Evolutionary conservation across 2,329 filamentous ascomycete genomes (phyloP).

Genomic region (Penicillium frequentans): DNA sequence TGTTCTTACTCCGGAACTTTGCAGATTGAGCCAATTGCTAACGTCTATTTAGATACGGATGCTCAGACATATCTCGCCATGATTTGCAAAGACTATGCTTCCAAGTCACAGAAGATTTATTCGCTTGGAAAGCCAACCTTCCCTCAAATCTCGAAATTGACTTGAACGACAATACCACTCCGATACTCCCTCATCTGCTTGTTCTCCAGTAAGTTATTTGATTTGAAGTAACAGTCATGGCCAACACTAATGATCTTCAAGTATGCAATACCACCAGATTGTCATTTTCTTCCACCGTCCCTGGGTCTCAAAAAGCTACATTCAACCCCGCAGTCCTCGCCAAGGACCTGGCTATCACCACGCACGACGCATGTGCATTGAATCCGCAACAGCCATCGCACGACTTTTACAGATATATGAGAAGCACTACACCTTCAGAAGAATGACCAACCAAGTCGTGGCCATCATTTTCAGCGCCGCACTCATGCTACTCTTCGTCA

Average conservation of each 20-base stretch:
- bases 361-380: constrained; percentile 45
- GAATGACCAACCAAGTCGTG: constrained; percentile 47
- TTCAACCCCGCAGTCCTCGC: constrained; percentile 41
- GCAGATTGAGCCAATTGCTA: neutral
- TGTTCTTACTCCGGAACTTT: constrained; percentile 2
- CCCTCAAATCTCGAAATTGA: constrained; percentile 39
- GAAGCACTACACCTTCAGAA: constrained; percentile 42
- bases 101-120: constrained; percentile 38
- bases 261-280: constrained; percentile 47
- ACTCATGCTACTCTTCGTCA: constrained; percentile 41
- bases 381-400: constrained; percentile 43
- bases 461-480: constrained; percentile 48
- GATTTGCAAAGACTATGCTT: constrained; percentile 38
- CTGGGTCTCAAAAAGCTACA: constrained; percentile 45
- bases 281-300: constrained; percentile 47
- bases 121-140: constrained; percentile 44
- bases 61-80: constrained; percentile 38
- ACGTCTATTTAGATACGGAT: constrained; percentile 31
- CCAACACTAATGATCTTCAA: constrained; percentile 14
- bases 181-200: constrained; percentile 42
- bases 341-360: constrained; percentile 47
- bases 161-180: constrained; percentile 31
- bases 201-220: constrained; percentile 38
- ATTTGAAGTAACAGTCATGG: neutral
- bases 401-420: constrained; percentile 44